Percentiles rank a stretch among this genome's conserved stretches.
These are phyloP conservation scores for Quercus gilva DNA, from an alignment of 306 rosid genomes.

Conservation along the genomic window DNA sequence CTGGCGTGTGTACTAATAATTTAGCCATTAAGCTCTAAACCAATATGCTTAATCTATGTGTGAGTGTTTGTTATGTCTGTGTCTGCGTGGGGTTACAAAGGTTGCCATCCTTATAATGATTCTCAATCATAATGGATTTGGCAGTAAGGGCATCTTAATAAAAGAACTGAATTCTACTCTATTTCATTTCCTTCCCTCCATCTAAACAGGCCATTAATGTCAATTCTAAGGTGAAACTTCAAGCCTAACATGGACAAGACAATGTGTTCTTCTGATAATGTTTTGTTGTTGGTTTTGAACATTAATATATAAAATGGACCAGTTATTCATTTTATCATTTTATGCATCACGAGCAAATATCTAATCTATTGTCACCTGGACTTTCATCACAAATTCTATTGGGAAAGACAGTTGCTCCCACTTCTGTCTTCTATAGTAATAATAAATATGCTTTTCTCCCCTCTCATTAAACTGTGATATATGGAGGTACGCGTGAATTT, in stretches of 20 bases:
- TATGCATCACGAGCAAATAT: conserved; percentile 8
- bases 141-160: too few relatives aligned
- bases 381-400: too few relatives aligned
- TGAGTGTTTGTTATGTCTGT: too few relatives aligned
- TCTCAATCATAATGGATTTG: too few relatives aligned
- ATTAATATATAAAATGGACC: conserved; percentile 9
- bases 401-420: too few relatives aligned
- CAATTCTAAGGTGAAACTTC: conserved; percentile 75
- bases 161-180: too few relatives aligned
- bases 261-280: conserved; percentile 62
- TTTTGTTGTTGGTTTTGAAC: conserved; percentile 53
- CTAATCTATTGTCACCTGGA: too few relatives aligned
- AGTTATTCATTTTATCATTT: not conserved
- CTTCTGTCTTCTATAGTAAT: too few relatives aligned
- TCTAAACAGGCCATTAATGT: not conserved
- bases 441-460: too few relatives aligned
- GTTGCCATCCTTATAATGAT: too few relatives aligned
- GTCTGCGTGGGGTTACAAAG: too few relatives aligned
- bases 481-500: not conserved
- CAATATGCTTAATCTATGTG: not conserved
- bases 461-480: not conserved
- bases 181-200: too few relatives aligned
- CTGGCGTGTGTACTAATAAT: not conserved
- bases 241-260: conserved; percentile 61
- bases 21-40: conserved; percentile 11